Evolutionary conservation across 2,329 filamentous ascomycete species (phyloP), one percentile per base, ranked within the genome.

Genomic region (Apiospora pterosperma): DNA sequence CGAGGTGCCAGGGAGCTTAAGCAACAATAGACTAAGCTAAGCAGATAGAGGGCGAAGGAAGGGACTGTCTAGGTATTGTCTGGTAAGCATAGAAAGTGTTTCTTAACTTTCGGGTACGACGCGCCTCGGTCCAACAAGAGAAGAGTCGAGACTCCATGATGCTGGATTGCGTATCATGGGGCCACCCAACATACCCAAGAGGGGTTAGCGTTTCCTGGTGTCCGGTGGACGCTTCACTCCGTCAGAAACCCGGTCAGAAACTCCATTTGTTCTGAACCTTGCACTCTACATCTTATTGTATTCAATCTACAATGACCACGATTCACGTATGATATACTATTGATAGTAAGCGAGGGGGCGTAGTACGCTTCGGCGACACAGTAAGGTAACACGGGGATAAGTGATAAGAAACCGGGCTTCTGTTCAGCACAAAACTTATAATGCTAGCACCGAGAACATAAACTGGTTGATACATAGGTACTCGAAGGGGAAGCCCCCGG

Each of bases 91-190:
- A 21, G 25, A 55, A 25, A 34, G 48, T n/a, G 19, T 28, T 34
- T n/a, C n/a, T n/a, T 31, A 28, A 19, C 16, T 34, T n/a, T 31
- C 2, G 28, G 48, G 28, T 55, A 19, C 11, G 48, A 55, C 48
- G 25, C 48, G 48, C 48, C 28, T 34, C 48, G 48, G 48, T n/a
- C 34, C 48, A 55, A 34, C 12, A n/a, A n/a, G n/a, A n/a, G n/a
- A n/a, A n/a, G n/a, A n/a, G n/a, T n/a, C n/a, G 28, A 55, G 28
- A 55, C 48, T 34, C 48, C 25, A 55, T 55, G 28, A 55, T 55
- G 48, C 48, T 55, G 28, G 48, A 55, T 55, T 55, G 48, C 48
- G 48, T 55, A 55, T 55, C 48, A 55, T 34, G 48, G 48, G 48
- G 28, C 48, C 48, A 11, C 21, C 7, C 25, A 28, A 3, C 28